Base-by-base conservation (phyloP, 345 rosid species). In the Brassica rapa region DNA sequence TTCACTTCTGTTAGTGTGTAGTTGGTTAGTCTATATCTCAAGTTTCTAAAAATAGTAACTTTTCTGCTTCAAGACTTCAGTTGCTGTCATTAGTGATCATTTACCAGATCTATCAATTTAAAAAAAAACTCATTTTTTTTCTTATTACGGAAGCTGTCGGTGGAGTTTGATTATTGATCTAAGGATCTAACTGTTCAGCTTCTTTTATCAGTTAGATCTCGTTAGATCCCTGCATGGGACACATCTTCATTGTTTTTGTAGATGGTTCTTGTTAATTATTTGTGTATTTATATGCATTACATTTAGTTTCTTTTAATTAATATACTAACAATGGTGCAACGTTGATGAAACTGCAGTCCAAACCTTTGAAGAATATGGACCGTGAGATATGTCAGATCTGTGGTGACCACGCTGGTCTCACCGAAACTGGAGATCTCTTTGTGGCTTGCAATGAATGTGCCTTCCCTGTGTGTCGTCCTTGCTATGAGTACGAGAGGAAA, bases 381-480 rank as follows among this genome's bases (percentile, higher is more conserved):
- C 90, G 91, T 25, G 97, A 89, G 76, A 89, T 85, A 5, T 95
- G 99, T 72, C 98, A 95, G 88, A 95, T 95, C 82, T 96, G 99
- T 79, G 97, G 97, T 59, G 99, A 96, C 77, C 85, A 77, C 69
- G 97, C 87, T 79, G 99, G 96, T 62, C 79, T 79, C 21, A 76
- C 88, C 32, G 87, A 89, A 49, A 81, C 55, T 12, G 89, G 90
- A 16, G 98, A 93, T 86, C 74, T 86, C 51, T 96, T 93, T 77
- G 99, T 96, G 46, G 98, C 98, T 82, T 96, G 99, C 82, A 93
- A 93, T 74, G 99, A 96, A 84, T 96, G 99, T 86, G 99, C 89
- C 59, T 96, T 96, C 82, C 99, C 99, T 12, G 99, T 96, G 79
- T 96, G 99, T 77, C 91, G 93, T 12, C 93, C 99, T 82, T 96